Evolutionary conservation across 225 moss, liverwort and hornwort species (phyloP), one percentile per base, ranked within the genome.

Genomic region (Marchantia paleacea): DNA sequence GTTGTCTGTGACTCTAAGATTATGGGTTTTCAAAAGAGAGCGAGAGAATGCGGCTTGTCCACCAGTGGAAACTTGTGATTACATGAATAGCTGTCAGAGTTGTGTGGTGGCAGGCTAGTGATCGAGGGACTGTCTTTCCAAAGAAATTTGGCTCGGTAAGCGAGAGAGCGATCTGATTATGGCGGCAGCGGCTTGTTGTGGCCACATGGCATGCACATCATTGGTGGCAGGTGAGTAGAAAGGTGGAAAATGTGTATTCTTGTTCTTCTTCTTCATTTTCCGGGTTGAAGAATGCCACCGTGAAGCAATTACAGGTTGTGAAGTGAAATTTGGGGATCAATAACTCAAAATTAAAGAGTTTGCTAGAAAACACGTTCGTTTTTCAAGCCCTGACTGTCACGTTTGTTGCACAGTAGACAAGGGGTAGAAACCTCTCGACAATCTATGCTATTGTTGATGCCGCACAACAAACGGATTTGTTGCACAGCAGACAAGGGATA

Each of bases 101-200:
- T 3, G 4, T 48, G 7, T 50, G 48, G 49, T 49, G 10, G 24
- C 25, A 10, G 6, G n/a, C n/a, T 6, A 22, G 60, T 61, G 64
- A 20, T 70, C 8, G 47, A 19, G 25, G 20, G 47, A 69, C n/a
- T n/a, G 19, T 18, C n/a, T n/a, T n/a, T n/a, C n/a, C n/a, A 28
- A 66, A 29, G 66, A 4, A 25, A 6, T 7, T 47, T 69, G 16
- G 3, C 39, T 15, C 39, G 12, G n/a, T n/a, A n/a, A 8, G 55
- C 14, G 55, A 55, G 55, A 14, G 55, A 55, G 55, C 10, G 14
- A 55, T 8, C 12, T 63, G 62, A 20, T 20, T 63, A 63, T 63
- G 62, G 62, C 62, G 12, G 62, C 62, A 63, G 62, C 62, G 62
- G 19, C 62, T 10, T 63, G 62, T 63, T 63, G 62, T 63, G 62